A percentile compares a stretch with the other conserved stretches of the same genome.
Evolutionary conservation across 805 yeast species (phyloP).

Genomic region (Candida chilensis): DNA sequence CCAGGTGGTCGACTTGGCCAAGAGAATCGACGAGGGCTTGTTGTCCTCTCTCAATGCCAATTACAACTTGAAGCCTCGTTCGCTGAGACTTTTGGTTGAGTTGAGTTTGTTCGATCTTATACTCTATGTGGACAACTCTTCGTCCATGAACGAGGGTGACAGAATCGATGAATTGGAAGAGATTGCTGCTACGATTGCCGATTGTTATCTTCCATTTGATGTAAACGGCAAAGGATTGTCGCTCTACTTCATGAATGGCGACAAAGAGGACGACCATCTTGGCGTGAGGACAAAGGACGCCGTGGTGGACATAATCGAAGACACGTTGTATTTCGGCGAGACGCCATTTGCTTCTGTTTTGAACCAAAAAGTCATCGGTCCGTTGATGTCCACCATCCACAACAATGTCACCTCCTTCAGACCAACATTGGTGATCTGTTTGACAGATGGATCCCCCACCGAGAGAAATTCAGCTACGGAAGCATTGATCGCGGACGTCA

Average conservation of each 20-base stretch:
- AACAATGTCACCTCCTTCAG: background rate
- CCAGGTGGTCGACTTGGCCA: background rate
- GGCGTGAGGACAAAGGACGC: background rate
- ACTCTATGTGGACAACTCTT: background rate
- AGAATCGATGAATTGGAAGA: constrained; percentile 1
- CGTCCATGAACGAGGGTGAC: constrained; percentile 1
- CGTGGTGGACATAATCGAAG: background rate
- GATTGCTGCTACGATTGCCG: background rate
- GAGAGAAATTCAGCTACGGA: background rate
- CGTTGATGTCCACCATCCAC: background rate
- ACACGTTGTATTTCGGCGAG: background rate
- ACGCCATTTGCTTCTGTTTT: constrained; percentile 1
- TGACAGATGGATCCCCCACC: constrained; percentile 1
- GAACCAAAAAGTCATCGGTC: background rate
- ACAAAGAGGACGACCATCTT: background rate
- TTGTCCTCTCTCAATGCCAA: background rate
- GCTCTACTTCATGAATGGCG: constrained; percentile 1
- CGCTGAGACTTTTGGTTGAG: background rate
- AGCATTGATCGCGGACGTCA: background rate
- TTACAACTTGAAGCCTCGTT: background rate
- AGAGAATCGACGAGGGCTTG: background rate
- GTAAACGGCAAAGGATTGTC: background rate
- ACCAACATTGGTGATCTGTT: background rate
- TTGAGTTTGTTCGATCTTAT: background rate
- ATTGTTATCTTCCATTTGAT: constrained; percentile 1